Conservation (phyloP, 768 basidiomycete genomes). For the Lyophyllum semitale region DNA sequence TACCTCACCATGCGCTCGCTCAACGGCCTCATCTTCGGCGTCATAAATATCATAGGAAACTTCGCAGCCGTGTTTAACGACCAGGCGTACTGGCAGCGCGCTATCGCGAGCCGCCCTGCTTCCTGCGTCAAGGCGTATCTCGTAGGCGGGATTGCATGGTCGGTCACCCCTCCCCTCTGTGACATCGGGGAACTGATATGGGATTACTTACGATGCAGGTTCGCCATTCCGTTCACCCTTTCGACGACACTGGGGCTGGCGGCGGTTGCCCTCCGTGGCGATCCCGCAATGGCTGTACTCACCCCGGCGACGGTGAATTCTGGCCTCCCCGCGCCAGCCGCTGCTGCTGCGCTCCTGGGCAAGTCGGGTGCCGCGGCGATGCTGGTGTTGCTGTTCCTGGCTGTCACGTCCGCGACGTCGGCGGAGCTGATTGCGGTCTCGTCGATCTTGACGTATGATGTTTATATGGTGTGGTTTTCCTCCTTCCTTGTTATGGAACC, state of each 20-base stretch:
- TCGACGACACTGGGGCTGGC: slow-evolving; percentile 87
- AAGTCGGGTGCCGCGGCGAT: slow-evolving; percentile 78
- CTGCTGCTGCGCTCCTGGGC: slow-evolving; percentile 80
- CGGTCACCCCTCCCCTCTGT: slow-evolving; percentile 12
- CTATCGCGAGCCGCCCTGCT: slow-evolving; percentile 83
- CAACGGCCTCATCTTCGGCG: slow-evolving; percentile 78
- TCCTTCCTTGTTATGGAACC: too few relatives aligned
- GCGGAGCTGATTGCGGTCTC: slow-evolving; percentile 94
- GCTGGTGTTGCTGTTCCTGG: slow-evolving; percentile 82
- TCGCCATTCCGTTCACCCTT: slow-evolving; percentile 84
- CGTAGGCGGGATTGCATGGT: slow-evolving; percentile 88
- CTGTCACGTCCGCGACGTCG: slow-evolving; percentile 81
- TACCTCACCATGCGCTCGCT: slow-evolving; percentile 83
- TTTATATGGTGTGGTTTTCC: slow-evolving; percentile 69
- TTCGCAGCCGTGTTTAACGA: slow-evolving; percentile 62
- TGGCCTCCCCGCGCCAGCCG: slow-evolving; percentile 85
- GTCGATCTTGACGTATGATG: slow-evolving; percentile 79
- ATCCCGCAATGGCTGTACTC: slow-evolving; percentile 53
- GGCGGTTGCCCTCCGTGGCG: slow-evolving; percentile 75
- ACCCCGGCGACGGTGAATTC: slow-evolving; percentile 73
- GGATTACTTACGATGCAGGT: slow-evolving; percentile 40
- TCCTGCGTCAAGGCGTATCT: slow-evolving; percentile 91
- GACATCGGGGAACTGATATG: neutral
- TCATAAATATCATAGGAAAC: slow-evolving; percentile 88
- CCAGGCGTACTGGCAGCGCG: slow-evolving; percentile 90